A percentile compares a stretch with the other conserved stretches of the same genome.
These are phyloP conservation scores for Geosmithia flava DNA, from an alignment of 2,329 filamentous ascomycete species.

Conservation along the genomic window DNA sequence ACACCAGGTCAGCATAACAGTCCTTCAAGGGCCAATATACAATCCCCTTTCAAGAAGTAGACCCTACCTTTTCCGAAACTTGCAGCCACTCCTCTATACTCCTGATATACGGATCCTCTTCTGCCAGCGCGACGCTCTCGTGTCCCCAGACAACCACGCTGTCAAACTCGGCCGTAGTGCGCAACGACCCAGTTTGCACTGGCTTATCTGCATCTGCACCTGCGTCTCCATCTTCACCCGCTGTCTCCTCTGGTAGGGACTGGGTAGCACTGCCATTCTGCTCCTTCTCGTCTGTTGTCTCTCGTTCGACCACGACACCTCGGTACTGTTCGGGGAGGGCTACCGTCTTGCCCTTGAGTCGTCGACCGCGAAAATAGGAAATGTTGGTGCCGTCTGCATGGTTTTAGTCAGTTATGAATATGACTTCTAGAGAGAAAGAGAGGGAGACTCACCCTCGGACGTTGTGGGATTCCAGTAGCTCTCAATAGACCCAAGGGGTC, in stretches of 20 bases:
- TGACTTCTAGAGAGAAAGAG: neutral
- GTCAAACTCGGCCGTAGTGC: constrained; percentile 57
- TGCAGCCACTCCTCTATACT: constrained; percentile 71
- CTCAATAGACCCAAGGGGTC: constrained; percentile 48
- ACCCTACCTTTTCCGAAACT: constrained; percentile 53
- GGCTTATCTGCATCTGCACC: constrained; percentile 16
- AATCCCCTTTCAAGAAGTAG: neutral
- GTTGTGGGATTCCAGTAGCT: constrained; percentile 58
- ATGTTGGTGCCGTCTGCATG: constrained; percentile 35
- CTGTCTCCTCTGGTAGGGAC: neutral
- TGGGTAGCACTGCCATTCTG: constrained; percentile 16
- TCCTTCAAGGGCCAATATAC: neutral
- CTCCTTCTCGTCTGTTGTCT: constrained; percentile 14
- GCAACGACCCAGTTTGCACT: constrained; percentile 41
- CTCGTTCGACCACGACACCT: constrained; percentile 46
- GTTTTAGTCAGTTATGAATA: neutral
- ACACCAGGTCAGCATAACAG: constrained; percentile 6
- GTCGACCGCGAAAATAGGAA: constrained; percentile 69
- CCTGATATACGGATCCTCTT: constrained; percentile 58
- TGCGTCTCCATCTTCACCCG: constrained; percentile 2
- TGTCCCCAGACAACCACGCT: constrained; percentile 77
- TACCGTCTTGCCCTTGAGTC: constrained; percentile 56
- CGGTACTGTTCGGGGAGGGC: constrained; percentile 60
- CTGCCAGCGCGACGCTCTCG: constrained; percentile 49
- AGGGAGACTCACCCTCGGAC: constrained; percentile 21